Conservation (phyloP, 139 green algal species). For the Micractinium sp. region DNA sequence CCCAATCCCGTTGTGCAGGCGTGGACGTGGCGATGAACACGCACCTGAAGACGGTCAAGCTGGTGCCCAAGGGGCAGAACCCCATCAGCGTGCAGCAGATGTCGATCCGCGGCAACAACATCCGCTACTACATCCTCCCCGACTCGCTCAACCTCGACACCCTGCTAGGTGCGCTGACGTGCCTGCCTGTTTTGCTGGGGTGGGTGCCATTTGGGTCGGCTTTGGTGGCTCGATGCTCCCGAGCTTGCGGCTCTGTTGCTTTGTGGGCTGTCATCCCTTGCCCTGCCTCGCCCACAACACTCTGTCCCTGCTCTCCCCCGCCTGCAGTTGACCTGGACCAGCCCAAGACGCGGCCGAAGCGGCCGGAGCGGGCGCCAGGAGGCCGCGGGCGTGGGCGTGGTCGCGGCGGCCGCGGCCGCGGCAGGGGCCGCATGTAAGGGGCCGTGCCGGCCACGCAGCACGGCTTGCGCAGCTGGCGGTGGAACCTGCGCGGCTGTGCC, state of each 20-base stretch:
- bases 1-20: conserved; percentile 43
- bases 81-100: conserved; percentile 89
- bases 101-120: conserved; percentile 65
- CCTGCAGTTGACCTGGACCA: conserved; percentile 96
- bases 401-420: conserved; percentile 22
- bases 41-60: conserved; percentile 96
- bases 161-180: conserved; percentile 95
- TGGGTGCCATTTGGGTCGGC: too few relatives aligned
- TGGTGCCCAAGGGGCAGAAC: conserved; percentile 93
- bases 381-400: conserved; percentile 15
- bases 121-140: conserved; percentile 97
- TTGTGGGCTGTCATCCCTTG: too few relatives aligned
- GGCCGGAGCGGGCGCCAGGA: conserved; percentile 50
- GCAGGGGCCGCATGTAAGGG: conserved; percentile 30
- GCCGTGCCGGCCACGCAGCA: too few relatives aligned
- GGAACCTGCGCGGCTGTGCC: too few relatives aligned
- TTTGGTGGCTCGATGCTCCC: too few relatives aligned
- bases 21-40: conserved; percentile 99
- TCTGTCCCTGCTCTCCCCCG: conserved; percentile 45
- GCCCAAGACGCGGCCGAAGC: conserved; percentile 90
- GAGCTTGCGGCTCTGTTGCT: too few relatives aligned
- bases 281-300: conserved; percentile 57
- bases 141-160: conserved; percentile 99
- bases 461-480: too few relatives aligned
- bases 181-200: too few relatives aligned